A percentile compares a stretch with the other conserved stretches of the same genome.
Conservation (phyloP, 148 eudicot genomes). For the Polygonum aviculare region DNA sequence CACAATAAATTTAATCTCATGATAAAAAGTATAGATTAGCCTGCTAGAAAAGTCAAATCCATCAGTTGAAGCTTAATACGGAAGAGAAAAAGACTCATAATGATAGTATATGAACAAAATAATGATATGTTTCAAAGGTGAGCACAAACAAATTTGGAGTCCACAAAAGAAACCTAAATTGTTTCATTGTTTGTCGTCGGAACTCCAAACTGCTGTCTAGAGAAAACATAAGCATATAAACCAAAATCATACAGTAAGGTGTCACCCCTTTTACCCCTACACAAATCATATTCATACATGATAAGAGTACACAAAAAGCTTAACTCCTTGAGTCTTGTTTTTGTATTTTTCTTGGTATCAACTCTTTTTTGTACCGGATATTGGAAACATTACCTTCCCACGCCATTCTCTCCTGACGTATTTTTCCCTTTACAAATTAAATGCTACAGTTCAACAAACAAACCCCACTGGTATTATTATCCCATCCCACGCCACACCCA, state of each 20-base stretch:
- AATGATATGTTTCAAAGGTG: no score
- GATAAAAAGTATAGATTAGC: no score
- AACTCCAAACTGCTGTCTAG: background rate
- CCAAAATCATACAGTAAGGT: background rate
- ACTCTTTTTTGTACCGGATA: conserved; percentile 64
- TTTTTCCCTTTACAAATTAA: background rate
- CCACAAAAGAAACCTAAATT: background rate
- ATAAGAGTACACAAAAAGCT: conserved; percentile 2
- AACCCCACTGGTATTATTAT: background rate
- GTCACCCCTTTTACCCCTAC: background rate
- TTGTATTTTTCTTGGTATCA: no score
- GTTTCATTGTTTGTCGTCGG: background rate
- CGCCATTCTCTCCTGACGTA: conserved; percentile 19
- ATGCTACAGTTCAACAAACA: background rate
- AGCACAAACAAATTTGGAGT: no score
- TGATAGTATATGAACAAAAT: no score
- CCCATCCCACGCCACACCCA: conserved; percentile 9
- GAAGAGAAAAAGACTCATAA: no score
- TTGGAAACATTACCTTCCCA: conserved; percentile 54
- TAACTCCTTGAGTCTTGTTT: no score
- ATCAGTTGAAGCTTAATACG: no score
- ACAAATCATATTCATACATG: conserved; percentile 3
- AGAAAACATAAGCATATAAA: background rate
- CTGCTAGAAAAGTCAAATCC: no score
- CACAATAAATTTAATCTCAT: no score